Base-by-base conservation (phyloP, 73 alveolate species). In the Tetrahymena elliotti region DNA sequence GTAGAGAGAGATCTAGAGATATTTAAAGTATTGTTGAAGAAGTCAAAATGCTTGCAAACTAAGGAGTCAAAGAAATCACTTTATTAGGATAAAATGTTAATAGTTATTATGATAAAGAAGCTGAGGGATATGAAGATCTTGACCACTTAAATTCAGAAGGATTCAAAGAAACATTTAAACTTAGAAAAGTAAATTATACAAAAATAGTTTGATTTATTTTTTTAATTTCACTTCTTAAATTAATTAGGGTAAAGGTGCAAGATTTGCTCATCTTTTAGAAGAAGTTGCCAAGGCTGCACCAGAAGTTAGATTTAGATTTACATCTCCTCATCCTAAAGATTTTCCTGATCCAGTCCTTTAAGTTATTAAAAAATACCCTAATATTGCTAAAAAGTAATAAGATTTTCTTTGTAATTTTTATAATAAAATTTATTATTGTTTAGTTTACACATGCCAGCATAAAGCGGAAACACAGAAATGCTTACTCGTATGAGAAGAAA, bases 251-350 rank as follows among this genome's bases (percentile, higher is more conserved):
- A 83, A 94, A 94, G 99, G 99, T 8, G 94, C 97, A 8, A 95
- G 99, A 93, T 98, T 98, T 96, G 98, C 97, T 20, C 97, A 98
- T 35, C 96, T 98, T 3, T 84, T 98, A 47, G 97, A 97, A 33
- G 93, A 84, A 41, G 98, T 97, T 2, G 97, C 99, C 16, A 94
- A 93, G 18, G 94, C 94, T 24, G 99, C 97, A 34, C 99, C 99
- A 6, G 98, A 98, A 20, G 93, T 96, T 31, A 95, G 99, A 93
- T 94, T 98, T 33, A 95, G 99, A 84, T 98, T 98, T 93, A 97
- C 98, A 16, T 97, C 99, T 24, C 99, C 99, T 93, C 99, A 98
- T 92, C 99, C 99, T 18, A 98, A 98, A 84, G 98, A 98, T 54
- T 98, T 98, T 93, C 99, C 99, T 15, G 98, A 96, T 53, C 97